phyloP scores from a whole-genome alignment of 2,329 filamentous ascomycete species.

The Aspergillus terreus region DNA sequence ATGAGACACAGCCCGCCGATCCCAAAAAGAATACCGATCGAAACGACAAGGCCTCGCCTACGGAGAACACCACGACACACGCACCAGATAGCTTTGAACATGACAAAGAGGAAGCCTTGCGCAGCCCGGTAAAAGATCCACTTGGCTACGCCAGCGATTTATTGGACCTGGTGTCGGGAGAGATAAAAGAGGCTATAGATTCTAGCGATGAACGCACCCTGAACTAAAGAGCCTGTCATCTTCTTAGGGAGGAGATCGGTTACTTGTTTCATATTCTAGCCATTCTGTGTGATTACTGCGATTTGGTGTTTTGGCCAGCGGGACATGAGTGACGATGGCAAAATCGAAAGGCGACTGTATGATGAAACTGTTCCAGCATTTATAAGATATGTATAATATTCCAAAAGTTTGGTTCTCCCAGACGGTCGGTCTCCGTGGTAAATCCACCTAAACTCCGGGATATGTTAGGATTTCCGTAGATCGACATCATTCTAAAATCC shows the following conservation, averaged over 20 bases:
- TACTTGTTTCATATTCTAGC: background rate
- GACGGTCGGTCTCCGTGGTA: background rate
- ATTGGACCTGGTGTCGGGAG: constrained; percentile 13
- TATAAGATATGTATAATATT: background rate
- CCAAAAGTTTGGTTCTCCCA: background rate
- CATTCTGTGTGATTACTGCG: background rate
- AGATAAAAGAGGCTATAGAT: constrained; percentile 19
- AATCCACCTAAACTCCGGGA: constrained; percentile 1
- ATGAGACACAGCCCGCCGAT: background rate
- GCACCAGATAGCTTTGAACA: background rate
- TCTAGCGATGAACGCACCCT: constrained; percentile 29
- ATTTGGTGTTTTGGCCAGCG: background rate
- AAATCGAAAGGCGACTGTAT: background rate
- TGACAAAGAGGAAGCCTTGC: constrained; percentile 2
- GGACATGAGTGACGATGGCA: background rate
- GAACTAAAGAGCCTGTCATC: background rate
- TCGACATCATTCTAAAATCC: background rate
- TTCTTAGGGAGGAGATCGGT: background rate
- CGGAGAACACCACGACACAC: background rate
- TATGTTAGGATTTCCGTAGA: too few species aligned
- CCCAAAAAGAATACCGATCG: background rate
- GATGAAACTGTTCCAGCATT: background rate
- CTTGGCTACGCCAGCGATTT: constrained; percentile 16
- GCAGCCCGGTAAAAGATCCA: constrained; percentile 13
- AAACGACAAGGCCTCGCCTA: too few species aligned